phyloP scores from a whole-genome alignment of 2,329 filamentous ascomycete species.

The Fusarium sp. region DNA sequence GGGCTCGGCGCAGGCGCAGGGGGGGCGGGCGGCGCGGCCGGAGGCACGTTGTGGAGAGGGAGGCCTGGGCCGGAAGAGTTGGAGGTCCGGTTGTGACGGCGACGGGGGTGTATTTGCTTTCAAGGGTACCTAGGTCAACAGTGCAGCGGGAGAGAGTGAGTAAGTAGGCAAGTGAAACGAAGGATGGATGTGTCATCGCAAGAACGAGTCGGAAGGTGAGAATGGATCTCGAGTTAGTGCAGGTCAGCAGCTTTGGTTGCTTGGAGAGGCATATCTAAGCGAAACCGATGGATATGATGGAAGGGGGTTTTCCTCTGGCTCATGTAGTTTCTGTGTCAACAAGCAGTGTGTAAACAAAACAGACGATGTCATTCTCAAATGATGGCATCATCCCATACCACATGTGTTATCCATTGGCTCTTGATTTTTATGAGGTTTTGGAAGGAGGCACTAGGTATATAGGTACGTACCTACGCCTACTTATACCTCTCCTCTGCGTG shows the following conservation, averaged over 20 bases:
- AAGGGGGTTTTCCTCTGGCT: background rate
- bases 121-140: too few relatives aligned
- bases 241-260: too few relatives aligned
- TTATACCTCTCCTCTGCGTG: background rate
- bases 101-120: background rate
- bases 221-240: too few relatives aligned
- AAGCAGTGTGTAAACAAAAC: background rate
- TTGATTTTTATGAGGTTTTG: background rate
- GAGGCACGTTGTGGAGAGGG: background rate
- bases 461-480: background rate
- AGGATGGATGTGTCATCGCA: too few relatives aligned
- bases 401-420: background rate
- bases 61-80: background rate
- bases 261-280: background rate
- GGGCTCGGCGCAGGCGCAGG: too few relatives aligned
- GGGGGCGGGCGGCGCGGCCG: too few relatives aligned
- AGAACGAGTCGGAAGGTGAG: too few relatives aligned
- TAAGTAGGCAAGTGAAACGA: too few relatives aligned
- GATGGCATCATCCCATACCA: background rate
- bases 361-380: background rate
- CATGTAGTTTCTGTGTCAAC: background rate
- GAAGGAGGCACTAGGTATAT: background rate
- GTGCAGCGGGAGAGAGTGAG: too few relatives aligned
- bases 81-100: background rate
- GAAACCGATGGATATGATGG: background rate